These are phyloP conservation scores for Beta macrorhiza DNA, from an alignment of 179 eudicot genomes.

Conservation along the genomic window DNA sequence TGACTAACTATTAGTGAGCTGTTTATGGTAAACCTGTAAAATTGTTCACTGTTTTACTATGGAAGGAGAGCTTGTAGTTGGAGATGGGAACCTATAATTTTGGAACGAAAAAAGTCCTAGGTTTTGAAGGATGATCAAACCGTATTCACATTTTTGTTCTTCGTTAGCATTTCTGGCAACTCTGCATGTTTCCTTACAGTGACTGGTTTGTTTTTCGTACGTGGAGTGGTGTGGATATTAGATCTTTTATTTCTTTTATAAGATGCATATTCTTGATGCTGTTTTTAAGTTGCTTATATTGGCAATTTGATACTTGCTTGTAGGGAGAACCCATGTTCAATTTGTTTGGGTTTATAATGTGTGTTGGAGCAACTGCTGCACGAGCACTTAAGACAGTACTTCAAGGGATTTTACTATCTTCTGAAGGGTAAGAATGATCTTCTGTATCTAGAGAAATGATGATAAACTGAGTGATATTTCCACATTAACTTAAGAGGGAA, in stretches of 20 bases:
- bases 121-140: background rate
- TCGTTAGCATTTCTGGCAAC: background rate
- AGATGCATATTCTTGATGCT: background rate
- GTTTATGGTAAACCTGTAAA: no score
- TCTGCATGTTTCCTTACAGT: background rate
- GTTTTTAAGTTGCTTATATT: constrained; percentile 19
- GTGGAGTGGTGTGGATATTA: background rate
- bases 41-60: no score
- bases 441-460: background rate
- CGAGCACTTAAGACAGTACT: constrained; percentile 47
- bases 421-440: constrained; percentile 34
- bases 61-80: background rate
- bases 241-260: background rate
- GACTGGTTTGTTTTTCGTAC: background rate
- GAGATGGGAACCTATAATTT: no score
- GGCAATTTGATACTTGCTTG: constrained; percentile 22
- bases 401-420: constrained; percentile 45
- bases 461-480: background rate
- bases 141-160: background rate
- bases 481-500: background rate
- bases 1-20: no score
- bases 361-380: constrained; percentile 47
- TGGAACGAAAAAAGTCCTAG: no score
- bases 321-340: constrained; percentile 47
- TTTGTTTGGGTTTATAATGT: constrained; percentile 46